Base-by-base conservation (phyloP, 768 basidiomycete species). In the Nidularia sp. region DNA sequence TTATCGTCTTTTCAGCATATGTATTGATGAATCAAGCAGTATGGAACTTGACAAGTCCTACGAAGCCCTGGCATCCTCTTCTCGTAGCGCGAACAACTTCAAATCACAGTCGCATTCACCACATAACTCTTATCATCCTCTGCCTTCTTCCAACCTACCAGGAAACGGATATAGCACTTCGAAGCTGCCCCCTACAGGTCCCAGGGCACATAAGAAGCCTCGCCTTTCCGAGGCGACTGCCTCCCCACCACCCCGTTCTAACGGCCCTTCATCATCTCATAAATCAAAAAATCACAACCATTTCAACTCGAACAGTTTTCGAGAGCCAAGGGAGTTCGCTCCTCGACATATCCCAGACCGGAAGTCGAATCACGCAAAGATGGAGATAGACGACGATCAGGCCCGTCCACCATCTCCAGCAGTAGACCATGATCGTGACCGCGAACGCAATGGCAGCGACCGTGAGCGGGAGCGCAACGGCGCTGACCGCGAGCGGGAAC, bases 141-240 rank as follows among this genome's bases (percentile, higher is more conserved):
- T 57, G 47, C 55, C 67, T 13, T 55, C 59, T n/a, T 55, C 66
- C 6, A 58, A 57, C 22, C 59, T 56, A 15, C 42, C 59, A 29
- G 64, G 66, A 18, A 68, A 67, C 50, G 63, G 66, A 8, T 57
- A 60, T 47, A 49, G 69, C 51, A 68, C 70, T 48, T 70, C 70
- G 10, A 88, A 84, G 63, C 74, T 71, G 2, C 85, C 81, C 5
- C 90, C 90, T 0, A 93, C 89, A 0, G 90, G 84, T 8, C 90
- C 90, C 2, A 81, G 90, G 50, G 86, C 87, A 25, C 76, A 88
- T 67, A 93, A 93, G 74, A 88, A 87, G 61, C 84, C 82, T 12
- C 84, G 90, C 8, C 69, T 90, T 4, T 84, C 87, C 9, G 86
- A 88, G 13, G 35, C 73, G 5, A 71, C 70, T 15, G 50, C 60